Evolutionary conservation across 2,329 filamentous ascomycete genomes (phyloP).

Genomic region (Proliferodiscus dingleyae): DNA sequence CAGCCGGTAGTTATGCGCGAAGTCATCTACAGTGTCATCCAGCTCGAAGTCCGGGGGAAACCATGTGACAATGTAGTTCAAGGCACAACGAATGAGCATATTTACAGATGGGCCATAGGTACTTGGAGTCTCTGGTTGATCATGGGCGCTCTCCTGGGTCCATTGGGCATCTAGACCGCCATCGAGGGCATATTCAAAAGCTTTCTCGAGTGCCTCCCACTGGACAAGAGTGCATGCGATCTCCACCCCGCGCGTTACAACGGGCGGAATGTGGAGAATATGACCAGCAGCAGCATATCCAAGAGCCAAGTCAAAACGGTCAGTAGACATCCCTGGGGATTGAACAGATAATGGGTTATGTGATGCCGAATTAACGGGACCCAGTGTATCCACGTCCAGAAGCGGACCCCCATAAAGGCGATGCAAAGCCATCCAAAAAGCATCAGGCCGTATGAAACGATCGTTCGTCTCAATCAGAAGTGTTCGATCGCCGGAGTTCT

Average conservation of each 20-base stretch:
- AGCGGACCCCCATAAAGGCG: constrained; percentile 52
- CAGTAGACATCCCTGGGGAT: constrained; percentile 37
- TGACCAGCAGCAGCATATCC: constrained; percentile 61
- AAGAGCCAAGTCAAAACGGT: constrained; percentile 51
- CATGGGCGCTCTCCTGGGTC: constrained; percentile 28
- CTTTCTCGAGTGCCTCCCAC: constrained; percentile 59
- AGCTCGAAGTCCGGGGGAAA: constrained; percentile 58
- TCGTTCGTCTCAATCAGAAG: constrained; percentile 46
- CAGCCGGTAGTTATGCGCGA: constrained; percentile 43
- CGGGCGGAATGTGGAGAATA: constrained; percentile 49
- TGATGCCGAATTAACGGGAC: constrained; percentile 9
- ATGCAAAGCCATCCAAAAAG: constrained; percentile 54
- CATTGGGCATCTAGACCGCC: constrained; percentile 38
- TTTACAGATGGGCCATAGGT: constrained; percentile 52
- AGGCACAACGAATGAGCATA: constrained; percentile 48
- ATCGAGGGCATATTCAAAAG: constrained; percentile 54
- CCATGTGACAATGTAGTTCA: constrained; percentile 55
- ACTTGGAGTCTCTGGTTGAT: constrained; percentile 33
- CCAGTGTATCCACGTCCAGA: constrained; percentile 31
- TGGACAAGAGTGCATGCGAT: constrained; percentile 53
- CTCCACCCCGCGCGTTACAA: constrained; percentile 54
- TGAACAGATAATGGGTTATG: constrained; percentile 22
- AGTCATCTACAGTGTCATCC: constrained; percentile 44
- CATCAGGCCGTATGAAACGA: constrained; percentile 49
- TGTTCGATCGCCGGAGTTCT: constrained; percentile 31